Percentiles rank a stretch among this genome's conserved stretches.
Conservation (phyloP, 2,329 filamentous ascomycete species). For the Macrophomina phaseolina region DNA sequence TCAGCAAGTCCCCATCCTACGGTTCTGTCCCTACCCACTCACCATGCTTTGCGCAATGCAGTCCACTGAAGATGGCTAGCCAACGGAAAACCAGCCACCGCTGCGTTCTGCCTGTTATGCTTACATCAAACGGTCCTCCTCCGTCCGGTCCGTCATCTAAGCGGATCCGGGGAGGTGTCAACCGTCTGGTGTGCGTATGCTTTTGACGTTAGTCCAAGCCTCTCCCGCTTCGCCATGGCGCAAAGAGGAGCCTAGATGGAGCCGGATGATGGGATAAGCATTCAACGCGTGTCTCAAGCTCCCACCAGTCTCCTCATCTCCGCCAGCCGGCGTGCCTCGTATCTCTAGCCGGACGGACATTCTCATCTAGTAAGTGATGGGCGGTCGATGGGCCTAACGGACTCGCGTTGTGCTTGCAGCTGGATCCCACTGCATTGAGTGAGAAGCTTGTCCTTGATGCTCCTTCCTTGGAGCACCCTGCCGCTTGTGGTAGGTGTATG, state of each 20-base stretch:
- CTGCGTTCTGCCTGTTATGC: conserved; percentile 10
- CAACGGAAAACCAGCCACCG: conserved; percentile 6
- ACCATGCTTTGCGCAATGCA: neutral
- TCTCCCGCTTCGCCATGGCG: conserved; percentile 1
- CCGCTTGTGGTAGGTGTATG: neutral
- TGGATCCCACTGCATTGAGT: neutral
- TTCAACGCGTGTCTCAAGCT: neutral
- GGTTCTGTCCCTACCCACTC: neutral
- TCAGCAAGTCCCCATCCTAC: conserved; percentile 20
- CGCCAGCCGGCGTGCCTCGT: neutral
- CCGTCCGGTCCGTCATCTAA: neutral
- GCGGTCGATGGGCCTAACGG: conserved; percentile 2
- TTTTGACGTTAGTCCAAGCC: conserved; percentile 6
- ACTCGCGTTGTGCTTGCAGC: neutral
- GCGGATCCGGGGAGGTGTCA: conserved; percentile 7
- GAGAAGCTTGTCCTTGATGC: neutral
- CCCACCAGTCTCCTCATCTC: neutral
- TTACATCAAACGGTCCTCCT: conserved; percentile 21
- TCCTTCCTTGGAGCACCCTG: neutral
- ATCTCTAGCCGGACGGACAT: conserved; percentile 12
- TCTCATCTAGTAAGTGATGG: conserved; percentile 21
- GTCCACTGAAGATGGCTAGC: conserved; percentile 16
- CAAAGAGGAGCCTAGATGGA: neutral
- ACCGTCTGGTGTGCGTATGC: neutral
- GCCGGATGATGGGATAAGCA: conserved; percentile 9